Base-by-base conservation (phyloP, 2,329 filamentous ascomycete genomes). In the Cordyceps fumosorosea region DNA sequence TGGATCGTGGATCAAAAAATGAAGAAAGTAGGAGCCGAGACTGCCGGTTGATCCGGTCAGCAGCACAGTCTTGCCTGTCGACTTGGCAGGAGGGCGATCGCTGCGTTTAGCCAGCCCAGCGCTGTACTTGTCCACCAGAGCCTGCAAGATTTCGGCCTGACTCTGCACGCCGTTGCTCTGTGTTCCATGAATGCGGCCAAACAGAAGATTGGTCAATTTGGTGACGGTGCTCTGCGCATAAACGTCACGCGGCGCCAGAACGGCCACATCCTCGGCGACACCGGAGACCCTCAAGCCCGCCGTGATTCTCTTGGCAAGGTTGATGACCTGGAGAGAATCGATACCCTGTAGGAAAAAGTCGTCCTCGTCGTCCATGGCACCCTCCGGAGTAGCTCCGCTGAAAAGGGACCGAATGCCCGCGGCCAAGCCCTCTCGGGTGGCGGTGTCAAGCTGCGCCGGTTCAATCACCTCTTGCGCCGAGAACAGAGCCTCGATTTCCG, bases 31-130 rank as follows among this genome's bases (percentile, higher is more conserved):
- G 0, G 90, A 84, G 18, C 92, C 93, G 20, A 97, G 76, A 76
- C 96, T 96, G 2, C 93, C 93, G 5, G 93, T 96, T 3, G 89
- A 90, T 26, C 93, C 93, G 1, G 92, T 96, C 11, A 96, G 77
- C 72, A 96, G 88, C 12, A 95, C 81, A 0, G 88, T 91, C 64
- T 77, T 65, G 60, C 71, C 62, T 6, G 52, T 56, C 7, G 59
- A 24, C 52, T 56, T 62, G 11, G 59, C 37, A 5, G 16, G 44
- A 12, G 52, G 45, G 3, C 44, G 44, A 12, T 44, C 40, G 40
- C 16, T 62, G 34, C n/a, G 11, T 10, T n/a, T 50, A 1, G 22
- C 44, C 5, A 62, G 44, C 24, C 20, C 50, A 10, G 51, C 42
- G 10, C 59, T 62, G 18, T 62, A 75, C 57, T 71, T 72, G 12